Percentiles rank a stretch among this genome's conserved stretches.
Conservation (phyloP, 768 basidiomycete genomes). For the Boletus huronensis region DNA sequence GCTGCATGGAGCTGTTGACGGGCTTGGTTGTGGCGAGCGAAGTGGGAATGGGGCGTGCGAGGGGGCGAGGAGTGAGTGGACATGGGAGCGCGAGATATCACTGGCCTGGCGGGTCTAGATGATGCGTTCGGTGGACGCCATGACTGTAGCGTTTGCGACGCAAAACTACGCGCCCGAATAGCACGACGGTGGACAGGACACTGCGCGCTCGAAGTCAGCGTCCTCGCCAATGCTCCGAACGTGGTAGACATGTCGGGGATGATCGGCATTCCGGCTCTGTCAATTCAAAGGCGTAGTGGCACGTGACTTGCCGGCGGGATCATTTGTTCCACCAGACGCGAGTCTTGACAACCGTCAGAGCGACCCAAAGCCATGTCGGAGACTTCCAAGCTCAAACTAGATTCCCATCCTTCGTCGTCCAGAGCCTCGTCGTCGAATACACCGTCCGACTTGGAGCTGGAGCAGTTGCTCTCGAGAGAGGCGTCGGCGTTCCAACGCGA, state of each 20-base stretch:
- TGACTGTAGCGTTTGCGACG: neutral
- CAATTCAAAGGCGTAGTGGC: neutral
- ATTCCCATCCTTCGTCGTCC: neutral
- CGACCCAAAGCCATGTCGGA: conserved; percentile 18
- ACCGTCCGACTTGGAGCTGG: conserved; percentile 55
- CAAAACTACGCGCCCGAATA: neutral
- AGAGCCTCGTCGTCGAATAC: conserved; percentile 7
- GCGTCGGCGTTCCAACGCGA: conserved; percentile 85
- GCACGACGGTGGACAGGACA: neutral
- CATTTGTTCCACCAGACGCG: neutral
- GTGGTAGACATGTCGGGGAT: conserved; percentile 3
- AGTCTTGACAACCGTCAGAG: neutral
- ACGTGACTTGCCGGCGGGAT: conserved; percentile 17
- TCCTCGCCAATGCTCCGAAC: neutral
- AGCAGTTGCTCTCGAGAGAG: conserved; percentile 74
- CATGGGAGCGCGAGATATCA: conserved; percentile 11
- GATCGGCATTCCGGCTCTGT: neutral
- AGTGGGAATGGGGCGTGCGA: neutral
- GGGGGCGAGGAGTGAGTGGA: conserved; percentile 7
- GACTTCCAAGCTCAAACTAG: conserved; percentile 18
- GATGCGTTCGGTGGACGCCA: neutral
- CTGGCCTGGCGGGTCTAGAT: neutral
- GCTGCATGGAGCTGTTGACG: conserved; percentile 46
- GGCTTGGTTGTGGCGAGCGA: conserved; percentile 27
- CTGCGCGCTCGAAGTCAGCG: neutral